Conservation (phyloP, 2,329 filamentous ascomycete species). For the Grosmannia serpens region DNA sequence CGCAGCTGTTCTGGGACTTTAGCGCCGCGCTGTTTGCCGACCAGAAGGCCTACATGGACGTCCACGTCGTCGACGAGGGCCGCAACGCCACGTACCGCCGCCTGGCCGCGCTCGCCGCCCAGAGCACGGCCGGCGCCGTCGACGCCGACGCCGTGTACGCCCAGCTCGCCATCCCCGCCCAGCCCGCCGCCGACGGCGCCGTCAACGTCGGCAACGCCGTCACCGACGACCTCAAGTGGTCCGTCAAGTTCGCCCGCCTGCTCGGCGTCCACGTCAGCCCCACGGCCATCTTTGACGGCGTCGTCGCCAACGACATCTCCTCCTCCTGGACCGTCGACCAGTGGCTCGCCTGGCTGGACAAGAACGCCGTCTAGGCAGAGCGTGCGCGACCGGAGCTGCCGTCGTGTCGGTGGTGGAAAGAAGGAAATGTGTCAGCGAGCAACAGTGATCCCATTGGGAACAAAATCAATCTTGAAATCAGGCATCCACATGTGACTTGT, state of each 20-base stretch:
- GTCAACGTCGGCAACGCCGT: constrained; percentile 73
- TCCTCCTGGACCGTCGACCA: constrained; percentile 69
- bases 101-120: constrained; percentile 60
- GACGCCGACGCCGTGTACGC: constrained; percentile 58
- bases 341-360: constrained; percentile 73
- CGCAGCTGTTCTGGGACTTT: constrained; percentile 70
- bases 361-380: constrained; percentile 22
- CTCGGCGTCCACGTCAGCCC: constrained; percentile 84
- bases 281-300: constrained; percentile 78
- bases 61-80: constrained; percentile 69
- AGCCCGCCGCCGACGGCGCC: constrained; percentile 52
- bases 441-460: too few species aligned
- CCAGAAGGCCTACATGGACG: constrained; percentile 76
- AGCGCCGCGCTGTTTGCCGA: constrained; percentile 51
- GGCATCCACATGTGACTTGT: too few species aligned
- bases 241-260: constrained; percentile 69
- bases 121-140: constrained; percentile 56
- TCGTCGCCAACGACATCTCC: constrained; percentile 67
- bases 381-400: neutral
- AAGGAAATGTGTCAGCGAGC: too few species aligned
- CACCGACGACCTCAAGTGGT: constrained; percentile 73
- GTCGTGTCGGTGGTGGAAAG: neutral
- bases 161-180: constrained; percentile 57
- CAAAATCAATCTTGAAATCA: too few species aligned
- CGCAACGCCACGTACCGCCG: constrained; percentile 75